phyloP scores from a whole-genome alignment of 768 basidiomycete species.

The Tylopilus rubrobrunneus region DNA sequence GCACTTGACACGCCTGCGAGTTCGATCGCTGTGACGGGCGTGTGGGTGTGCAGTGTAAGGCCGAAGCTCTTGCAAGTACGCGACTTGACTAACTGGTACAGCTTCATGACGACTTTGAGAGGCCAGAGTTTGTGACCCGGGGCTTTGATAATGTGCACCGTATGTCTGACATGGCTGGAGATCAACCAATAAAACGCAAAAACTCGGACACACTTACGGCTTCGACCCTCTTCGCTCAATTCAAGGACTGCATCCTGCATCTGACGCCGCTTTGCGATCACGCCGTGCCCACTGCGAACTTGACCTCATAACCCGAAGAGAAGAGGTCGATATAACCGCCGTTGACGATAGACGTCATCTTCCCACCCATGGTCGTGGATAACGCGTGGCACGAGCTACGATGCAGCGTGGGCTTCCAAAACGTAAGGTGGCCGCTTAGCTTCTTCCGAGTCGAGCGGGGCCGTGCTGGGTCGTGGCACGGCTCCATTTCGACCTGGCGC shows the following conservation, averaged over 20 bases:
- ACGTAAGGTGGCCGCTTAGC: conserved; percentile 48
- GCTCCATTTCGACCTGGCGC: no score
- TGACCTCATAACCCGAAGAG: conserved; percentile 43
- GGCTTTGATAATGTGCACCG: conserved; percentile 41
- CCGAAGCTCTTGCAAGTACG: conserved; percentile 29
- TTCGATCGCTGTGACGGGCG: conserved; percentile 55
- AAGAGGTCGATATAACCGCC: conserved; percentile 52
- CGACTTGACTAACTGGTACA: conserved; percentile 45
- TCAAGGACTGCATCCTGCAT: conserved; percentile 52
- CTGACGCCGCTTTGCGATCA: conserved; percentile 53
- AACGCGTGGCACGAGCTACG: conserved; percentile 45
- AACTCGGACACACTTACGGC: no score
- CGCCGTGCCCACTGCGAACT: conserved; percentile 25
- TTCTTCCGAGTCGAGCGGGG: conserved; percentile 48
- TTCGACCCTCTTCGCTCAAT: conserved; percentile 42
- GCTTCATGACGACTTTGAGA: conserved; percentile 69
- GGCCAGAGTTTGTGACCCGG: conserved; percentile 73
- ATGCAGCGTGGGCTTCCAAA: conserved; percentile 56
- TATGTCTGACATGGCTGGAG: no score
- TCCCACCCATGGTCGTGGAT: conserved; percentile 42
- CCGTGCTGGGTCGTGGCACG: no score
- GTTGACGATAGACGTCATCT: conserved; percentile 54
- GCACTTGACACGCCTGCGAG: neutral
- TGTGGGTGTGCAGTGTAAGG: conserved; percentile 66
- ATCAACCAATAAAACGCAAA: no score